Percentiles rank a stretch among this genome's conserved stretches.
These are phyloP conservation scores for Emergomyces orientalis DNA, from an alignment of 2,329 filamentous ascomycete genomes.

Conservation along the genomic window DNA sequence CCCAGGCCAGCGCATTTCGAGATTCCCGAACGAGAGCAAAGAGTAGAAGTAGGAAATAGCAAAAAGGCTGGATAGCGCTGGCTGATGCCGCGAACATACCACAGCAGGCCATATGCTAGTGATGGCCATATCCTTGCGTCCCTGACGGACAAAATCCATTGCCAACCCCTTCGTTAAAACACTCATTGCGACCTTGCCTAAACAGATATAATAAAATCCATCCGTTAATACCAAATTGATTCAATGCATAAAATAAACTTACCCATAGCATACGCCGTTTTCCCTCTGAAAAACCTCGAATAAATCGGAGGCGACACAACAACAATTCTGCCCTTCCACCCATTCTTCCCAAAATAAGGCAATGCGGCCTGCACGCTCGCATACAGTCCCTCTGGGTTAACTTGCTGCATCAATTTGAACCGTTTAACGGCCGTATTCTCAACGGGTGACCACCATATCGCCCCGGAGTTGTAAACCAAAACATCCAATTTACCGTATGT, in stretches of 20 bases:
- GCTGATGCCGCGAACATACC: slow-evolving; percentile 38
- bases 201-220: not conserved
- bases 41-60: not conserved
- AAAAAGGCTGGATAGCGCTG: not conserved
- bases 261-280: slow-evolving; percentile 70
- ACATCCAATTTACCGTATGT: slow-evolving; percentile 59
- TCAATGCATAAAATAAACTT: slow-evolving; percentile 12
- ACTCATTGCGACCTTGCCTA: slow-evolving; percentile 69
- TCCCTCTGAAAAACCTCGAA: slow-evolving; percentile 72
- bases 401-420: slow-evolving; percentile 68
- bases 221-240: not conserved
- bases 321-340: slow-evolving; percentile 55
- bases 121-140: slow-evolving; percentile 59
- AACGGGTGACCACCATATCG: slow-evolving; percentile 75
- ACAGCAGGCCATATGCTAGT: slow-evolving; percentile 75
- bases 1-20: not conserved
- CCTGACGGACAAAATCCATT: slow-evolving; percentile 67
- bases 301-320: slow-evolving; percentile 81
- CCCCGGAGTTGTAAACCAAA: slow-evolving; percentile 72
- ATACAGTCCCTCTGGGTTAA: slow-evolving; percentile 70
- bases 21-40: not conserved
- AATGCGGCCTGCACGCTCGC: slow-evolving; percentile 58
- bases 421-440: slow-evolving; percentile 62
- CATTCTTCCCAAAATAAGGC: slow-evolving; percentile 52
- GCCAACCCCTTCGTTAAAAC: slow-evolving; percentile 71